phyloP scores from a whole-genome alignment of 768 basidiomycete genomes.

The Tricholoma furcatifolium region DNA sequence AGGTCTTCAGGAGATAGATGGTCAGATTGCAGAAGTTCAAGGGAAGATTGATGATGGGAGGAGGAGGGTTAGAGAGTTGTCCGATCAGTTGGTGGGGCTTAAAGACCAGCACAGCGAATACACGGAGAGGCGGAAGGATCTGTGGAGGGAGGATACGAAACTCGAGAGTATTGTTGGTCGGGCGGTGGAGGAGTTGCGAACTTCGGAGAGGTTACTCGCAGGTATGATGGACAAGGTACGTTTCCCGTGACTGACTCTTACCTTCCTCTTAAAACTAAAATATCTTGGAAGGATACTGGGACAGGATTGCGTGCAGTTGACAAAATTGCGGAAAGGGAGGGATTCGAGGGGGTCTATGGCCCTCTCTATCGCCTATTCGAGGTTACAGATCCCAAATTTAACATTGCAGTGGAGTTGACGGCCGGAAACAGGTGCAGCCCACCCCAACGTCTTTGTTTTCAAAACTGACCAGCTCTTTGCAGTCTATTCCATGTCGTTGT shows the following conservation, averaged over 20 bases:
- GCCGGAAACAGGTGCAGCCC: slow-evolving; percentile 83
- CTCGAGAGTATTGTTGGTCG: slow-evolving; percentile 73
- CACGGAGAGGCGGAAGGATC: slow-evolving; percentile 82
- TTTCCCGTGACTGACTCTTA: background rate
- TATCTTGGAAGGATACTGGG: slow-evolving; percentile 77
- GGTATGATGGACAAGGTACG: slow-evolving; percentile 95
- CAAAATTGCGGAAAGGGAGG: slow-evolving; percentile 73
- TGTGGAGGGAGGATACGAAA: slow-evolving; percentile 95
- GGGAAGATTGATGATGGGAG: slow-evolving; percentile 66
- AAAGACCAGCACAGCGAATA: slow-evolving; percentile 70
- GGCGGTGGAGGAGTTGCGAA: slow-evolving; percentile 77
- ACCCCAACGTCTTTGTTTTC: background rate
- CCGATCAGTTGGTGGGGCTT: slow-evolving; percentile 55
- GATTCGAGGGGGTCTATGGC: slow-evolving; percentile 84
- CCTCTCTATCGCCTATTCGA: slow-evolving; percentile 94
- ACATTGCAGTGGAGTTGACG: slow-evolving; percentile 90
- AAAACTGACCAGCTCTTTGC: slow-evolving; percentile 11
- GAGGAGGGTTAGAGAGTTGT: slow-evolving; percentile 51
- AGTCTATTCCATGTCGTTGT: slow-evolving; percentile 98
- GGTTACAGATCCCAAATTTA: slow-evolving; percentile 84
- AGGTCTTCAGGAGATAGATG: slow-evolving; percentile 56
- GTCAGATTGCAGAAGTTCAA: slow-evolving; percentile 54
- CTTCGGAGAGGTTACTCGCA: slow-evolving; percentile 74
- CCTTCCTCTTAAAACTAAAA: slow-evolving; percentile 4
- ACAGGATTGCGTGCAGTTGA: slow-evolving; percentile 85